Evolutionary conservation across 352 stramenopile species (phyloP).

Genomic region (Pythium monospermum): DNA sequence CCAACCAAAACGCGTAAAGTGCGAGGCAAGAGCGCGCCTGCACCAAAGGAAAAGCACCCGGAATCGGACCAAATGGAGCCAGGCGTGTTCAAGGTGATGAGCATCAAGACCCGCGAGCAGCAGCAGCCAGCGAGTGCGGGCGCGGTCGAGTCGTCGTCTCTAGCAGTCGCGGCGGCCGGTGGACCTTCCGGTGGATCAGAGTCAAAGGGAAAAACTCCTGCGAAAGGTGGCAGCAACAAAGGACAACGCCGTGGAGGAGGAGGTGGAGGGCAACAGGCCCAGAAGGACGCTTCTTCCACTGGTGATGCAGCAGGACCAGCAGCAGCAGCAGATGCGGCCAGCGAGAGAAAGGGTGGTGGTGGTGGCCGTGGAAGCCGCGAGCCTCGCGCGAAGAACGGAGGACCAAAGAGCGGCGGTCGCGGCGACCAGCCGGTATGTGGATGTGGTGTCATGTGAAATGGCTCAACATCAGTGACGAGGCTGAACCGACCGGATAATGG

Average conservation of each 20-base stretch:
- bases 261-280: neutral
- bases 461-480: too few relatives aligned
- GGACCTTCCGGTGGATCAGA: too few relatives aligned
- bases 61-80: conserved; percentile 24
- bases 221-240: conserved; percentile 7
- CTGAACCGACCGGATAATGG: too few relatives aligned
- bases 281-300: neutral
- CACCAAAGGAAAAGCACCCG: conserved; percentile 24
- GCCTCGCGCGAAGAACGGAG: conserved; percentile 2
- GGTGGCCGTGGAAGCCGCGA: conserved; percentile 6
- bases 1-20: conserved; percentile 41
- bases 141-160: too few relatives aligned
- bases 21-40: conserved; percentile 19
- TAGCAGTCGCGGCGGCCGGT: too few relatives aligned
- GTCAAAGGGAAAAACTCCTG: neutral
- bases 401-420: conserved; percentile 8
- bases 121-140: too few relatives aligned
- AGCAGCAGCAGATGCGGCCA: neutral
- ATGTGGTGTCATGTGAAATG: neutral
- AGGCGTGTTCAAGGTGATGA: conserved; percentile 54
- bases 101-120: conserved; percentile 11
- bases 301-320: neutral
- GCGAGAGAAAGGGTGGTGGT: conserved; percentile 1
- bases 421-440: conserved; percentile 13
- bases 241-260: neutral